Percentiles rank a stretch among this genome's conserved stretches.
Evolutionary conservation across 306 rosid genomes (phyloP).

Genomic region (Citrullus amarus): DNA sequence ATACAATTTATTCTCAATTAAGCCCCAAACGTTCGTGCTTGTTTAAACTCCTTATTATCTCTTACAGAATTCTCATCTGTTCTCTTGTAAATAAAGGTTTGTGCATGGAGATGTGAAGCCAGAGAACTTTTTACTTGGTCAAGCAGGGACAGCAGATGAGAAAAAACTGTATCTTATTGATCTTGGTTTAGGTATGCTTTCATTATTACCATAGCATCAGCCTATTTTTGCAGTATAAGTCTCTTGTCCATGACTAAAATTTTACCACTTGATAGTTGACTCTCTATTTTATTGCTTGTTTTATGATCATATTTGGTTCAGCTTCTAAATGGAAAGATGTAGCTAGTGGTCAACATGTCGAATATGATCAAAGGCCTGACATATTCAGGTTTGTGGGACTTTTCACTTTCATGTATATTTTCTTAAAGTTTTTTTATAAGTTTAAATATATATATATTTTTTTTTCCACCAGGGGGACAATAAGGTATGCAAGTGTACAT

Average conservation of each 20-base stretch:
- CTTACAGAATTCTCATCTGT: not conserved
- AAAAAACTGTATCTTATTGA: conserved; percentile 86
- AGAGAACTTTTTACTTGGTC: conserved; percentile 92
- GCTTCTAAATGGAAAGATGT: conserved; percentile 90
- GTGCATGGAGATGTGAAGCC: conserved; percentile 98
- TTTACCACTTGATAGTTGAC: not conserved
- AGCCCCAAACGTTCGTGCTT: not conserved
- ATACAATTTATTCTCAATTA: not conserved
- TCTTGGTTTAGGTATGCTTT: conserved; percentile 72
- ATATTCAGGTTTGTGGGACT: conserved; percentile 56
- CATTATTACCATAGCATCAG: not conserved
- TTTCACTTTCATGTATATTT: not conserved
- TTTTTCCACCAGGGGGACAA: conserved; percentile 57
- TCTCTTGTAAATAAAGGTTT: conserved; percentile 34
- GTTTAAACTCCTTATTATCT: not conserved
- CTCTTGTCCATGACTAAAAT: not conserved
- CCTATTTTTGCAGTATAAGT: not conserved
- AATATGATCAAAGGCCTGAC: conserved; percentile 92
- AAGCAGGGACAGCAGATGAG: conserved; percentile 77
- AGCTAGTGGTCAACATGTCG: conserved; percentile 76
- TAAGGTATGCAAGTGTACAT: conserved; percentile 94
- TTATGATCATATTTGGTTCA: conserved; percentile 25
- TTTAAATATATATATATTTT: conserved; percentile 10
- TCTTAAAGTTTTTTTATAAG: not conserved
- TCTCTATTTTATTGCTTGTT: not conserved